These are phyloP conservation scores for Udeniomyces megalosporus DNA, from an alignment of 768 basidiomycete genomes.

Conservation along the genomic window DNA sequence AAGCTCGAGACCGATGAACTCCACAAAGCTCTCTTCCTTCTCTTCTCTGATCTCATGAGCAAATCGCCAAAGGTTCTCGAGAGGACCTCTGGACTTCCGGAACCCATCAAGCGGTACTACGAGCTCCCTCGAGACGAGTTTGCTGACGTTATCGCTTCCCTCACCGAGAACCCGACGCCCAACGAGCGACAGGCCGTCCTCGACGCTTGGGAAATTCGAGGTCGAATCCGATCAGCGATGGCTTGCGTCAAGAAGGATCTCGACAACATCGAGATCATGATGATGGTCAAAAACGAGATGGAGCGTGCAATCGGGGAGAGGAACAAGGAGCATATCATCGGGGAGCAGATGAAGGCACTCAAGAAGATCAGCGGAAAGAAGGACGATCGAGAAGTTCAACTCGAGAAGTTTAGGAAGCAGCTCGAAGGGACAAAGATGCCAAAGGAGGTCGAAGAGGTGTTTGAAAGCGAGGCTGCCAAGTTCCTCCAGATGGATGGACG, in stretches of 20 bases:
- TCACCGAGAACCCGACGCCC: constrained; percentile 62
- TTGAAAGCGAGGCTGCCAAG: constrained; percentile 89
- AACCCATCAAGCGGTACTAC: not conserved
- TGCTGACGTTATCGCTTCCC: constrained; percentile 92
- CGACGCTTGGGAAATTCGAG: constrained; percentile 69
- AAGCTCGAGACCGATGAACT: not conserved
- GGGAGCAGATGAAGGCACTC: constrained; percentile 92
- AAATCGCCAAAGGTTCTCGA: constrained; percentile 5
- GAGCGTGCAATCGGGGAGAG: constrained; percentile 88
- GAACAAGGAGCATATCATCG: constrained; percentile 85
- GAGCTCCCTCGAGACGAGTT: constrained; percentile 46
- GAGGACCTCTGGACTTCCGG: constrained; percentile 42
- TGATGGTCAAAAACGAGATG: constrained; percentile 79
- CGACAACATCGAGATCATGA: constrained; percentile 88
- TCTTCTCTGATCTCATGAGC: constrained; percentile 1
- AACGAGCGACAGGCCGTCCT: constrained; percentile 83
- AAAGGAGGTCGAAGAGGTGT: constrained; percentile 72
- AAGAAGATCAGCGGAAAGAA: constrained; percentile 75
- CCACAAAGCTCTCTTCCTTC: not conserved
- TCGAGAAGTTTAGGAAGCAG: constrained; percentile 74
- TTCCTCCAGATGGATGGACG: constrained; percentile 55
- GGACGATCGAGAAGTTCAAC: constrained; percentile 91
- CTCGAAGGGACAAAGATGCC: constrained; percentile 75
- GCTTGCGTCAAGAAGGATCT: constrained; percentile 93
- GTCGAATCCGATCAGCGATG: constrained; percentile 74